A percentile compares a stretch with the other conserved stretches of the same genome.
Conservation (phyloP, 108 stramenopile species). For the Nannochloropsis oceanica region DNA sequence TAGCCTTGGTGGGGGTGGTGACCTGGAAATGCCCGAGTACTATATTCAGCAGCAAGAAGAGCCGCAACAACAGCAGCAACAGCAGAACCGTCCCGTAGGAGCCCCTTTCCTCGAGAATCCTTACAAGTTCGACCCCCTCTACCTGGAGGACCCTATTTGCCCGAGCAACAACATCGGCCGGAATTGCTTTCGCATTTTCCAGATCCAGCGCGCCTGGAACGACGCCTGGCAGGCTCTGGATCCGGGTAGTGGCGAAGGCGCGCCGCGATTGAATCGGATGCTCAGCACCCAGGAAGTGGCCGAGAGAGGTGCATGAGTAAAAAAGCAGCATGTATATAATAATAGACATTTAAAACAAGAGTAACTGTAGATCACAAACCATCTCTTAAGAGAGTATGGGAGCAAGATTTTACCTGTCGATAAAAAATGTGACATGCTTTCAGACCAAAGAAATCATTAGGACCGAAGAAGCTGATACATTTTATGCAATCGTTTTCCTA, state of each 20-base stretch:
- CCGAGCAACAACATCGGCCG: conserved; percentile 76
- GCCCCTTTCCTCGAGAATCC: neutral
- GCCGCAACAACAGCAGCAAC: neutral
- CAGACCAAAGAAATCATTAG: too few species aligned
- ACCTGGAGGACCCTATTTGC: conserved; percentile 76
- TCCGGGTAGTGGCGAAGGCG: neutral
- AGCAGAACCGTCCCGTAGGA: neutral
- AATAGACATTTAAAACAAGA: too few species aligned
- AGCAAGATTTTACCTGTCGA: too few species aligned
- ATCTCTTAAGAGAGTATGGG: too few species aligned
- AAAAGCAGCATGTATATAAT: too few species aligned
- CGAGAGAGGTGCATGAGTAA: too few species aligned
- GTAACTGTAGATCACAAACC: too few species aligned
- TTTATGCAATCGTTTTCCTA: neutral
- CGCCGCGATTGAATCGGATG: neutral
- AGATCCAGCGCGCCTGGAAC: conserved; percentile 28
- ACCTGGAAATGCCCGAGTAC: neutral
- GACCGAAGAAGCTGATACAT: too few species aligned
- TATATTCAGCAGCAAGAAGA: neutral
- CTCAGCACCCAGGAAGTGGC: neutral
- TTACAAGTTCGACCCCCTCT: conserved; percentile 63
- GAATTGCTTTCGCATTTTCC: conserved; percentile 69
- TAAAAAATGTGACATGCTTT: too few species aligned
- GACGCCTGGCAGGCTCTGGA: conserved; percentile 17
- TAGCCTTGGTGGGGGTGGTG: neutral